These are phyloP conservation scores for Hypoxylon trugodes DNA, from an alignment of 495 filamentous ascomycete species.

Conservation along the genomic window DNA sequence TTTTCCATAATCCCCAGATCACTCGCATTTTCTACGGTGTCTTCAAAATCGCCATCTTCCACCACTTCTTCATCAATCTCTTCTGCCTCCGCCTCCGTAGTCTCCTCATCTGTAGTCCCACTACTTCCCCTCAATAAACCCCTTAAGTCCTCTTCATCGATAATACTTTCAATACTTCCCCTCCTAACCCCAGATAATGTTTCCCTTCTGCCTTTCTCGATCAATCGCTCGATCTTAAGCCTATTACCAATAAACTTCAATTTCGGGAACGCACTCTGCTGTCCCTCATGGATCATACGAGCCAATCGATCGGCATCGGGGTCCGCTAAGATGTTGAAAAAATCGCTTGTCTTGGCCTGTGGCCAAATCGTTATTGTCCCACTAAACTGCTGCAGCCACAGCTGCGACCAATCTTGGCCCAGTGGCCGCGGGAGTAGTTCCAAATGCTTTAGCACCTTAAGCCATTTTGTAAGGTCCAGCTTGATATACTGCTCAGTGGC, in stretches of 20 bases:
- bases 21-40: constrained; percentile 1
- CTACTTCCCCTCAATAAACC: constrained; percentile 40
- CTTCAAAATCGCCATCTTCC: constrained; percentile 22
- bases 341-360: constrained; percentile 75
- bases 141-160: constrained; percentile 54
- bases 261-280: constrained; percentile 87
- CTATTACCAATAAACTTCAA: constrained; percentile 89
- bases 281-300: constrained; percentile 87
- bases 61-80: constrained; percentile 6
- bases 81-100: constrained; percentile 32
- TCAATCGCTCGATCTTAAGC: constrained; percentile 79
- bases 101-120: constrained; percentile 41
- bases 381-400: constrained; percentile 94
- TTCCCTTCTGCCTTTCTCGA: constrained; percentile 76
- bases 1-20: too few relatives aligned
- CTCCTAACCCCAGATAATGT: constrained; percentile 51
- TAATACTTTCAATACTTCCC: constrained; percentile 56
- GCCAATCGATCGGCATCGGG: constrained; percentile 77
- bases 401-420: constrained; percentile 95
- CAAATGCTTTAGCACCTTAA: constrained; percentile 89
- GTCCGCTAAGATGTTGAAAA: constrained; percentile 85
- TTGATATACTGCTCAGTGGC: constrained; percentile 94
- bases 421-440: constrained; percentile 89
- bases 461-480: constrained; percentile 94
- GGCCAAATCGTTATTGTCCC: constrained; percentile 97